phyloP scores from a whole-genome alignment of 371 early-diverging fungal genomes.

The Rhizopus arrhizus region DNA sequence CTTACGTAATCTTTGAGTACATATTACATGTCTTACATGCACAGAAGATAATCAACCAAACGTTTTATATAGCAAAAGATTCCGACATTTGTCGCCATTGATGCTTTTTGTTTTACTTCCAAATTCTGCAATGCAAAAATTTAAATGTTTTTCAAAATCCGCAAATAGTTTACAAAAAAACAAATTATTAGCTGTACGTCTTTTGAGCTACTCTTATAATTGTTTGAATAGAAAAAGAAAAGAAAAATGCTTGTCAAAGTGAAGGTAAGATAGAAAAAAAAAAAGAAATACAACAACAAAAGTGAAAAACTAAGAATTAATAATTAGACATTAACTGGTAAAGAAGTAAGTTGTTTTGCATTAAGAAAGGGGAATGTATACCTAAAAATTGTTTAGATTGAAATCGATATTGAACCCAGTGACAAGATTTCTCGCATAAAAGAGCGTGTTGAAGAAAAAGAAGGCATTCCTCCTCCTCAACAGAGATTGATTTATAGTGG shows the following conservation, averaged over 20 bases:
- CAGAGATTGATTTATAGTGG: slow-evolving; percentile 95
- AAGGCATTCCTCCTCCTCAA: slow-evolving; percentile 96
- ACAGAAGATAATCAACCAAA: too few species aligned
- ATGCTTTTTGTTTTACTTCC: too few species aligned
- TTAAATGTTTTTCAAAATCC: too few species aligned
- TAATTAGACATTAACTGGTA: slow-evolving; percentile 87
- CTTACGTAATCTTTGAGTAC: too few species aligned
- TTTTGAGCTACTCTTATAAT: too few species aligned
- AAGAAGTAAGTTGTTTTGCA: slow-evolving; percentile 67
- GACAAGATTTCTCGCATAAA: slow-evolving; percentile 92
- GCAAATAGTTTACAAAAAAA: too few species aligned
- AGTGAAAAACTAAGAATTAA: background rate
- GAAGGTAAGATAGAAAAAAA: slow-evolving; percentile 63
- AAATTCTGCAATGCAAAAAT: too few species aligned
- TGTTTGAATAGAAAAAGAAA: background rate
- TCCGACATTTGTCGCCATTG: too few species aligned
- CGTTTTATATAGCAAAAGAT: too few species aligned
- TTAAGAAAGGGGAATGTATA: background rate
- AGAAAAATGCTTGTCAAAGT: slow-evolving; percentile 83
- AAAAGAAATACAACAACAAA: background rate
- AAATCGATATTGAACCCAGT: slow-evolving; percentile 88
- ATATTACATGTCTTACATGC: too few species aligned
- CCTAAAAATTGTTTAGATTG: slow-evolving; percentile 63
- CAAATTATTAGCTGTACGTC: too few species aligned
- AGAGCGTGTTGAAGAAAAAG: slow-evolving; percentile 94